Evolutionary conservation across 2,329 filamentous ascomycete species (phyloP), one percentile per base, ranked within the genome.

Genomic region (Mycocentrospora acerina): DNA sequence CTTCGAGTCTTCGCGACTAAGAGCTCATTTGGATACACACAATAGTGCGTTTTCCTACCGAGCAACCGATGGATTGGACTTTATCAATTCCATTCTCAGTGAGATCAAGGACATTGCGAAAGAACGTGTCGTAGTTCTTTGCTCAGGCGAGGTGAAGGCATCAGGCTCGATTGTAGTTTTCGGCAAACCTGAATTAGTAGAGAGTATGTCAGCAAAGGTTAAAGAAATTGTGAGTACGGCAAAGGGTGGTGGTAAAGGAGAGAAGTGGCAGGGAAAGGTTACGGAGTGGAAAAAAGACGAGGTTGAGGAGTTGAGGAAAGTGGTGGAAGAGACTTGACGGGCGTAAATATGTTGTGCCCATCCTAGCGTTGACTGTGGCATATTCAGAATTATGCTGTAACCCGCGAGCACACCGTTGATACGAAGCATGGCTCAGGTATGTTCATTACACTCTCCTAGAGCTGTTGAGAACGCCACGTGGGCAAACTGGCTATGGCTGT

Each of bases 201-300:
- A 57, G 15, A 37, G 14, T 6, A 48, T 62, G 33, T 46, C 58
- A 0, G 32, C 41, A 1, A 57, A 58, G 33, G 48, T 57, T 7
- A 64, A 57, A 37, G 51, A 55, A 7, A 28, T 53, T 8, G 53
- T 65, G 6, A 51, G 47, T 25, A 48, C 49, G 11, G 54, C 44
- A 1, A 65, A 64, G 32, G 61, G 61, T 14, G 61, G 61, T 11
- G 61, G 61, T 1, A 64, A 56, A 29, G 60, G 60, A 4, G 55
- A 57, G 25, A 65, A 62, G 31, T 64, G 61, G 61, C 60, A 63
- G 32, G 60, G 60, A 10, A 64, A 65, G 39, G 53, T 64, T 5
- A 48, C 45, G 0, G 59, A 60, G 27, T 65, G 61, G 61, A 53
- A 55, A 31, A 65, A 59, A 16, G 57, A 59, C 9, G 60, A 65